Base-by-base conservation (phyloP, 2,329 filamentous ascomycete genomes). In the Penicillium corylophilum region DNA sequence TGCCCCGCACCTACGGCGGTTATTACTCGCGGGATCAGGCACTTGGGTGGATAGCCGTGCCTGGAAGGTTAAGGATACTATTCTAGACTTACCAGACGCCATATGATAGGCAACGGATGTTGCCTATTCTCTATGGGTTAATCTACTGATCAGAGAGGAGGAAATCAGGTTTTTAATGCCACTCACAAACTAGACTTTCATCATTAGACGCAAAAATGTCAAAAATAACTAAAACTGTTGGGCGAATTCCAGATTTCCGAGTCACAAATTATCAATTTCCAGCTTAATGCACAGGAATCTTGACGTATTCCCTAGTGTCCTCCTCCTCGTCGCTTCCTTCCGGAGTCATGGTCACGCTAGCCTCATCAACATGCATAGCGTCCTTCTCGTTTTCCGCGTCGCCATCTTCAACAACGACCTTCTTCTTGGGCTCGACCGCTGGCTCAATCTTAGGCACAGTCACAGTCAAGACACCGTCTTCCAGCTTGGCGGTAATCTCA, bases 381-480 rank as follows among this genome's bases (percentile, higher is more conserved):
- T 59, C 53, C n/a, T 57, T 55, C 45, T 60, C 54, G 22, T 47
- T 51, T 13, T 36, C 10, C 12, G 28, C 35, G 13, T 55, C 41
- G 16, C 55, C 57, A 44, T 60, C 53, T 29, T 63, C 60, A n/a
- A 61, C 48, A 15, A 45, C 20, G 29, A 59, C 28, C 40, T 61
- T 60, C 40, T 62, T 55, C 41, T 59, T 64, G 15, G 56, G 46
- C 24, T 58, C 46, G 4, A 48, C 50, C 47, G 43, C 54, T 71
- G 61, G 79, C 64, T 74, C 76, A 22, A 81, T 64, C 76, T 90
- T 92, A 7, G 88, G 88, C 1, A 95, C 82, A n/a, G 82, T 84
- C n/a, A 95, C 79, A 31, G 86, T 77, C 60, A 95, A 70, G 1
- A 95, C 75, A 5, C 90, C 90, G 66, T 94, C 87, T 69, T 90